Conservation (phyloP, 108 stramenopile species). For the Aureococcus anophagefferens region DNA sequence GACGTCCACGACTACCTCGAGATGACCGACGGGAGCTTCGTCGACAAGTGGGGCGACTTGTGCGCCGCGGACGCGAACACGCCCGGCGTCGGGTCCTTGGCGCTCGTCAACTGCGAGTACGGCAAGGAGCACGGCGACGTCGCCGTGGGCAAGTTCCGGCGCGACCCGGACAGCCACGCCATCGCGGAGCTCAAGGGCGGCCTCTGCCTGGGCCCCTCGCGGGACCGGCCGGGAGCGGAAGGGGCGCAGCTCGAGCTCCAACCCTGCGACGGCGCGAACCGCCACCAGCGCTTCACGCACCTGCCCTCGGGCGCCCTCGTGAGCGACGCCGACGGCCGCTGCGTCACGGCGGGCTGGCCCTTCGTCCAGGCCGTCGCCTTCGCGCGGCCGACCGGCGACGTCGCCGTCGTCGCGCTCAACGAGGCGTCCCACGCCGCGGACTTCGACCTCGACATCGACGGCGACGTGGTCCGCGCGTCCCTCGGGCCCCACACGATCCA, state of each 20-base stretch:
- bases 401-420: conserved; percentile 53
- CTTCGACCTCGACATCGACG: conserved; percentile 1
- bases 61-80: conserved; percentile 44
- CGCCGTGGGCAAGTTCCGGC: conserved; percentile 42
- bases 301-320: too few relatives aligned
- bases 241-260: too few relatives aligned
- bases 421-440: conserved; percentile 39
- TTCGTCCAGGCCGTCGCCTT: conserved; percentile 74
- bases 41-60: conserved; percentile 56
- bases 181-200: too few relatives aligned
- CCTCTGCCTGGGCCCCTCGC: too few relatives aligned
- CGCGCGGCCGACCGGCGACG: conserved; percentile 38
- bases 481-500: too few relatives aligned
- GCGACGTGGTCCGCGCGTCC: too few relatives aligned
- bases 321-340: conserved; percentile 42
- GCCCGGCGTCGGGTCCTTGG: conserved; percentile 42
- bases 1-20: conserved; percentile 34
- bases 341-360: conserved; percentile 81
- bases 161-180: too few relatives aligned
- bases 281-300: too few relatives aligned
- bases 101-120: conserved; percentile 39
- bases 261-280: too few relatives aligned
- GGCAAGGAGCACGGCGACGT: conserved; percentile 47
- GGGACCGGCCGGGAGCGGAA: too few relatives aligned
- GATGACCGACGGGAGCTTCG: conserved; percentile 65